phyloP scores from a whole-genome alignment of 2,329 filamentous ascomycete genomes.

The Zymoseptoria pseudotritici region DNA sequence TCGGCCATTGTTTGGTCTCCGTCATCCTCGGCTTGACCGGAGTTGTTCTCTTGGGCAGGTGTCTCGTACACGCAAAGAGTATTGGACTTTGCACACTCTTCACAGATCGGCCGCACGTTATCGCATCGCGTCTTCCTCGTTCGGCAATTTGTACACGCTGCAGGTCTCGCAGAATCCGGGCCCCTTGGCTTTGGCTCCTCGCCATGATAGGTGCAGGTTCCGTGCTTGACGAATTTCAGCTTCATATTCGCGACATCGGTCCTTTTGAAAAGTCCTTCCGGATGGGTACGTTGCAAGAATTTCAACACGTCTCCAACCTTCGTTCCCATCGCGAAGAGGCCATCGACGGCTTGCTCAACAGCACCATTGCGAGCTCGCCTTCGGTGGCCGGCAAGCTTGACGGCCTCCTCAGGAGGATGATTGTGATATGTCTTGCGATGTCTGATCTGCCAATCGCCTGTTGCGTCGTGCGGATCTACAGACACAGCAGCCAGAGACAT shows the following conservation, averaged over 20 bases:
- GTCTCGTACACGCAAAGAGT: conserved; percentile 21
- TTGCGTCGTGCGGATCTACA: conserved; percentile 24
- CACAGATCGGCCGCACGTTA: conserved; percentile 20
- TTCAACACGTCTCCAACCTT: conserved; percentile 25
- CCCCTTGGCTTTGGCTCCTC: conserved; percentile 8
- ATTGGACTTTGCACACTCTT: conserved; percentile 13
- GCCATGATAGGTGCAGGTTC: conserved; percentile 21
- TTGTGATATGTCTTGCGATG: conserved; percentile 30
- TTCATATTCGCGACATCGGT: conserved; percentile 32
- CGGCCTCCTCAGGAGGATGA: conserved; percentile 25
- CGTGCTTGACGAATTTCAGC: conserved; percentile 28
- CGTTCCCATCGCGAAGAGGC: conserved; percentile 27
- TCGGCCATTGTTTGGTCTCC: conserved; percentile 8
- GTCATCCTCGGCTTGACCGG: conserved; percentile 1
- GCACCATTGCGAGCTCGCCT: conserved; percentile 24
- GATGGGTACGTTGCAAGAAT: conserved; percentile 27
- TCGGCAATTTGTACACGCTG: conserved; percentile 22
- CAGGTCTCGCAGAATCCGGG: not conserved
- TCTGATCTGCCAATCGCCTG: conserved; percentile 27
- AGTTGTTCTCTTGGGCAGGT: not conserved
- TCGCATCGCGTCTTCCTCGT: conserved; percentile 25
- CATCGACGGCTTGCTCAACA: conserved; percentile 27
- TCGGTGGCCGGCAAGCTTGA: conserved; percentile 25
- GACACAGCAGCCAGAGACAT: conserved; percentile 28
- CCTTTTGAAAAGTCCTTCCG: conserved; percentile 27